phyloP scores from a whole-genome alignment of 345 rosid genomes.

The Eucalyptus pauciflora region DNA sequence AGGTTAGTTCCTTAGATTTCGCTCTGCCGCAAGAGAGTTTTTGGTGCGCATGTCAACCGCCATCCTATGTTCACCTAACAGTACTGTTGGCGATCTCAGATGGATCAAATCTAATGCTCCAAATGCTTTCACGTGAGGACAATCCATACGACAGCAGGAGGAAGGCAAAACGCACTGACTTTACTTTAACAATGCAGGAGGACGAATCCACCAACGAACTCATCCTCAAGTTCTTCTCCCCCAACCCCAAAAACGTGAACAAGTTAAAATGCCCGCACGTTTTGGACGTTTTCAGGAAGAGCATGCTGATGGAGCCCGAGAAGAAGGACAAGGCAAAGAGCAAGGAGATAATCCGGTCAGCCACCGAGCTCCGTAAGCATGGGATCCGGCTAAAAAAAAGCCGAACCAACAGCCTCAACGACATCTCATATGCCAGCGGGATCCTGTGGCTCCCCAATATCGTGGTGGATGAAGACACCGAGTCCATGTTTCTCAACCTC shows the following conservation, averaged over 20 bases:
- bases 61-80: not conserved
- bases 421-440: conserved; percentile 22
- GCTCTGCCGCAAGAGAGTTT: not conserved
- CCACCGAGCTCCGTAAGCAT: conserved; percentile 7
- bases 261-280: not conserved
- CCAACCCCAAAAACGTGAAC: too few species aligned
- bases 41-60: too few species aligned
- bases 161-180: not conserved
- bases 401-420: conserved; percentile 9
- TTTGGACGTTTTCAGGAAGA: not conserved
- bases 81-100: not conserved
- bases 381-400: conserved; percentile 27
- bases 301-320: too few species aligned
- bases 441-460: conserved; percentile 16
- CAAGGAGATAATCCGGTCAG: too few species aligned
- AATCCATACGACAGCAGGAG: too few species aligned
- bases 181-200: not conserved
- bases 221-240: conserved; percentile 22
- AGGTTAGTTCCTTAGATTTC: not conserved
- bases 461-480: conserved; percentile 21
- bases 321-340: too few species aligned
- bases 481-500: conserved; percentile 25
- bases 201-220: conserved; percentile 15
- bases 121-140: too few species aligned
- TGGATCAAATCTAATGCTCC: not conserved